Evolutionary conservation across 192 early-diverging fungal genomes (phyloP).

Genomic region (Backusella westeae): DNA sequence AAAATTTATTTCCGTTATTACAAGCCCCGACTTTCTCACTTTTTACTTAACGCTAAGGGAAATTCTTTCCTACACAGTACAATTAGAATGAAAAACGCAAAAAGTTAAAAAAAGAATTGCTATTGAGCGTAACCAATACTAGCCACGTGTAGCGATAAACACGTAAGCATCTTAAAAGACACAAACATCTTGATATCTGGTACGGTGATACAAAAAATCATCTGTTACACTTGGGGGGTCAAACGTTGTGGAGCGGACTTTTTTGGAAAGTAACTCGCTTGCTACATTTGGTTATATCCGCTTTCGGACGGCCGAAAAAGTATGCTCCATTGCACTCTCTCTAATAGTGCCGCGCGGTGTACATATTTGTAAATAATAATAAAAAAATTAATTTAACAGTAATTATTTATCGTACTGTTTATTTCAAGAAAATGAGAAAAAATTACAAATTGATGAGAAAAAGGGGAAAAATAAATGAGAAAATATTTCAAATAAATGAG

Average conservation of each 20-base stretch:
- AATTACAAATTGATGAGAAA: no score
- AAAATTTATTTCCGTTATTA: no score
- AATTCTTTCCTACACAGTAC: no score
- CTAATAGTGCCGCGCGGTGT: background rate
- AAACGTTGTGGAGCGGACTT: background rate
- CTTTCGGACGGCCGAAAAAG: background rate
- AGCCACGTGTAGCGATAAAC: background rate
- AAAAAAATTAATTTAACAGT: background rate
- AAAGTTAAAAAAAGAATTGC: slow-evolving; percentile 5
- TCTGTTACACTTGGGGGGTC: background rate
- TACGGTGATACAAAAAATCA: background rate
- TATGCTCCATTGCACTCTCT: background rate
- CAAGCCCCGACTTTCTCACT: no score
- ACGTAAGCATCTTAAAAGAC: background rate
- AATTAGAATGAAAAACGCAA: background rate
- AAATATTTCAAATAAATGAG: no score
- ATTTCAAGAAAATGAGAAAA: no score
- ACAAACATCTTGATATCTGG: background rate
- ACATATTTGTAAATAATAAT: background rate
- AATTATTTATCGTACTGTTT: background rate
- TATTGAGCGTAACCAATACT: background rate
- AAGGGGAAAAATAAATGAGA: no score
- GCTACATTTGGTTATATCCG: background rate
- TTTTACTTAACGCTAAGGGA: no score
- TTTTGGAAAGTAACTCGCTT: background rate